These are phyloP conservation scores for Isabelozyma pseudorhagii DNA, from an alignment of 805 yeast genomes.

Conservation along the genomic window DNA sequence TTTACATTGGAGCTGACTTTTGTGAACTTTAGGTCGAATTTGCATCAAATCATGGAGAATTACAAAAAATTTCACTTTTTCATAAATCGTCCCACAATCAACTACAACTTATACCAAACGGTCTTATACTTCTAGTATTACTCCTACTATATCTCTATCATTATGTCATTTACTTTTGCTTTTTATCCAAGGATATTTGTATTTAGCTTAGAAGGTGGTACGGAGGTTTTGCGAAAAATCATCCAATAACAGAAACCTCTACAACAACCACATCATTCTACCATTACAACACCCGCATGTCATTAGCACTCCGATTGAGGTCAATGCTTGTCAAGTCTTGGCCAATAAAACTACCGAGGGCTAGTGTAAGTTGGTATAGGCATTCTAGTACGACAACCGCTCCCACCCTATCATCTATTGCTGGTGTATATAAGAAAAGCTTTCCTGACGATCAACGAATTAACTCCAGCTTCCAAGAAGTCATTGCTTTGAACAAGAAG, in stretches of 20 bases:
- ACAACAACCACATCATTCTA: no score
- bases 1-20: no score
- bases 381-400: background rate
- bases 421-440: background rate
- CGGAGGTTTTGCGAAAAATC: background rate
- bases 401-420: background rate
- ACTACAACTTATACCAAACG: no score
- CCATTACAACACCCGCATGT: background rate
- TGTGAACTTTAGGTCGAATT: no score
- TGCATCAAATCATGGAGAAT: no score
- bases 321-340: background rate
- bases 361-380: background rate
- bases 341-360: background rate
- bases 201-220: background rate
- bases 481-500: background rate
- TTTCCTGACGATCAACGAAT: background rate
- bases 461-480: background rate
- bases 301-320: background rate
- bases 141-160: no score
- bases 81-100: no score
- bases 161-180: no score
- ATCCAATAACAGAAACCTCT: background rate
- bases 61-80: no score
- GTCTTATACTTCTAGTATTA: no score
- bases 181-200: no score